A percentile compares a stretch with the other conserved stretches of the same genome.
These are phyloP conservation scores for Amaranthus tricolor DNA, from an alignment of 179 eudicot genomes.

Conservation along the genomic window DNA sequence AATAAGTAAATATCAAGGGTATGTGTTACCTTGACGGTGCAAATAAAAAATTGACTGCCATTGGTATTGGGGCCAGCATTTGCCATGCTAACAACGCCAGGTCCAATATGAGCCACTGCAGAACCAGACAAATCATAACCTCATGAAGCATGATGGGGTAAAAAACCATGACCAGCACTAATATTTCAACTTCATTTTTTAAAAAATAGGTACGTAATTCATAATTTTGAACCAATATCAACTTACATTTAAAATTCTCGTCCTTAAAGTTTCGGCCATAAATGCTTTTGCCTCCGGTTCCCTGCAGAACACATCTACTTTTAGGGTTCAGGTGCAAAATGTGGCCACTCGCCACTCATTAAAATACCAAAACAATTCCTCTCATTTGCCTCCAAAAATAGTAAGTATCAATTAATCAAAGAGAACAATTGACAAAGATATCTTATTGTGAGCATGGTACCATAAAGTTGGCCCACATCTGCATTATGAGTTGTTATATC, in stretches of 20 bases:
- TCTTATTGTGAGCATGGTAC: too few relatives aligned
- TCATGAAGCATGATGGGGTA: neutral
- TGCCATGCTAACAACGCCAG: constrained; percentile 98
- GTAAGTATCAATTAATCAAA: too few relatives aligned
- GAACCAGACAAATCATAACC: neutral
- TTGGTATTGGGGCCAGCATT: constrained; percentile 98
- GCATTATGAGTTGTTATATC: too few relatives aligned
- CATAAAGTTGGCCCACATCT: too few relatives aligned
- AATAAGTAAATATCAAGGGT: neutral
- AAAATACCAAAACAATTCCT: neutral
- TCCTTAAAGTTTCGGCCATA: constrained; percentile 94
- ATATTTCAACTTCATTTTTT: neutral
- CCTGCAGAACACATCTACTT: constrained; percentile 44
- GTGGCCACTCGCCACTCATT: neutral
- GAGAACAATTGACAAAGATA: too few relatives aligned
- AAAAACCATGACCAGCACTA: neutral
- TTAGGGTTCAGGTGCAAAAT: neutral
- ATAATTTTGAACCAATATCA: constrained; percentile 2
- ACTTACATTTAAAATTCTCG: constrained; percentile 90
- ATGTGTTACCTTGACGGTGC: constrained; percentile 80
- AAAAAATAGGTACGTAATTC: neutral
- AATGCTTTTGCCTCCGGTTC: constrained; percentile 97
- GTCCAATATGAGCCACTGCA: constrained; percentile 84
- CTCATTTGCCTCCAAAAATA: neutral
- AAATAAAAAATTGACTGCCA: constrained; percentile 96